Evolutionary conservation across 768 basidiomycete species (phyloP).

Genomic region (Podaxis sp.): DNA sequence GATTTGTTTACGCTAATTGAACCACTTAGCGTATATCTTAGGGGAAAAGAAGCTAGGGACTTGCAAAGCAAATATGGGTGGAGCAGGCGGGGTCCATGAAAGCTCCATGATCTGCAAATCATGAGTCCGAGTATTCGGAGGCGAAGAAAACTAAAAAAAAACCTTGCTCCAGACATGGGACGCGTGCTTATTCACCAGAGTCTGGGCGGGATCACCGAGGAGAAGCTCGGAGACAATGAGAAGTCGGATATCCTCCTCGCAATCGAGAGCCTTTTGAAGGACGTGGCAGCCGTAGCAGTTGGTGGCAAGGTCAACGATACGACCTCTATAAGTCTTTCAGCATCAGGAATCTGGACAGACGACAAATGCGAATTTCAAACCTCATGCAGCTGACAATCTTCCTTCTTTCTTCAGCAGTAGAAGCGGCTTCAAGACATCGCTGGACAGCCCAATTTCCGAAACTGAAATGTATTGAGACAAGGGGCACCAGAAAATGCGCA

Average conservation of each 20-base stretch:
- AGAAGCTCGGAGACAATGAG: conserved; percentile 83
- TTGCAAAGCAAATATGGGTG: conserved; percentile 84
- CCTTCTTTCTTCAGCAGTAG: conserved; percentile 66
- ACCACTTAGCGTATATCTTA: neutral
- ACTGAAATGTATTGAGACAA: conserved; percentile 30
- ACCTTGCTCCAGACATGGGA: conserved; percentile 94
- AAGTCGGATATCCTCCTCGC: conserved; percentile 81
- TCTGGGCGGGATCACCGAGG: conserved; percentile 79
- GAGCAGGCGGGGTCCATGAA: conserved; percentile 81
- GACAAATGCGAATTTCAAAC: conserved; percentile 29
- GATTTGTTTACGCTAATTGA: conserved; percentile 74
- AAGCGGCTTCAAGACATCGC: conserved; percentile 77
- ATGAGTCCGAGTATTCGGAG: neutral
- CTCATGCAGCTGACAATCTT: conserved; percentile 88
- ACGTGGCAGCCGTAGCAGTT: conserved; percentile 91
- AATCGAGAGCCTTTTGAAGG: conserved; percentile 85
- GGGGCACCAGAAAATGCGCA: neutral
- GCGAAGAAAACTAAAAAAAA: conserved; percentile 1
- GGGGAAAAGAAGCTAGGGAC: conserved; percentile 20
- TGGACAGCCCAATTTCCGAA: conserved; percentile 94
- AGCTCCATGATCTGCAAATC: conserved; percentile 76
- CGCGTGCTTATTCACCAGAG: conserved; percentile 86
- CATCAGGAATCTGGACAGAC: neutral
- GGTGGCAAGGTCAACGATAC: conserved; percentile 81
- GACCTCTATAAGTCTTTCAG: conserved; percentile 43